Percentiles rank a stretch among this genome's conserved stretches.
Conservation (phyloP, 306 rosid genomes). For the Arachis hypogaea region DNA sequence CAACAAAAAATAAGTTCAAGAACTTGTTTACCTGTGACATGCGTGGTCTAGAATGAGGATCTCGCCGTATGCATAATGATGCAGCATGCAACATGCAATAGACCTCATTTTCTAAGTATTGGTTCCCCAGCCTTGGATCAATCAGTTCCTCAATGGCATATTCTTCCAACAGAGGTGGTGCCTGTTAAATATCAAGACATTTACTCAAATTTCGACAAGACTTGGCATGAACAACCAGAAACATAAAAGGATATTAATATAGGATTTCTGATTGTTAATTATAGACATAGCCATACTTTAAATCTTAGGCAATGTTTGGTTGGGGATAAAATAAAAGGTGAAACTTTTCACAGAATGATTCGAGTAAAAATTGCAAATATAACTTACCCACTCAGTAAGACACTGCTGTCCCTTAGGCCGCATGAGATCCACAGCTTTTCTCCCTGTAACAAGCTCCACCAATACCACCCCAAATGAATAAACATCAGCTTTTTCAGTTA, state of each 20-base stretch:
- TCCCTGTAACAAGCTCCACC: constrained; percentile 90
- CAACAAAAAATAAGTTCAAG: constrained; percentile 2
- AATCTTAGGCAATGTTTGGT: too few relatives aligned
- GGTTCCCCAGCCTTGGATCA: constrained; percentile 82
- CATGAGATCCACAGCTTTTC: constrained; percentile 95
- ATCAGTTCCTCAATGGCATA: constrained; percentile 77
- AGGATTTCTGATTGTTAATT: constrained; percentile 3
- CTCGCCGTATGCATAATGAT: constrained; percentile 87
- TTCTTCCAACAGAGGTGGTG: constrained; percentile 85
- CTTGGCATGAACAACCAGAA: constrained; percentile 2
- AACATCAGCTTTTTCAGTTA: constrained; percentile 96
- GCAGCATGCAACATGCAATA: constrained; percentile 95
- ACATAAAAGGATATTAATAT: not conserved
- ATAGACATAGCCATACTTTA: not conserved
- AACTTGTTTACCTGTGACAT: constrained; percentile 82
- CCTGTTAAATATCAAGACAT: constrained; percentile 55
- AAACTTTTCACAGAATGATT: too few relatives aligned
- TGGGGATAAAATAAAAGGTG: too few relatives aligned
- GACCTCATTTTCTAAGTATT: constrained; percentile 72
- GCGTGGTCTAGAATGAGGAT: constrained; percentile 88
- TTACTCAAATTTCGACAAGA: constrained; percentile 15
- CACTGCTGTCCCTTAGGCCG: constrained; percentile 97
- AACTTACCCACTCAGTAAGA: constrained; percentile 93
- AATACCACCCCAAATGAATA: constrained; percentile 95
- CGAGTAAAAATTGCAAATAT: too few relatives aligned